Conservation (phyloP, 2,329 filamentous ascomycete species). For the Fonsecaea erecta region DNA sequence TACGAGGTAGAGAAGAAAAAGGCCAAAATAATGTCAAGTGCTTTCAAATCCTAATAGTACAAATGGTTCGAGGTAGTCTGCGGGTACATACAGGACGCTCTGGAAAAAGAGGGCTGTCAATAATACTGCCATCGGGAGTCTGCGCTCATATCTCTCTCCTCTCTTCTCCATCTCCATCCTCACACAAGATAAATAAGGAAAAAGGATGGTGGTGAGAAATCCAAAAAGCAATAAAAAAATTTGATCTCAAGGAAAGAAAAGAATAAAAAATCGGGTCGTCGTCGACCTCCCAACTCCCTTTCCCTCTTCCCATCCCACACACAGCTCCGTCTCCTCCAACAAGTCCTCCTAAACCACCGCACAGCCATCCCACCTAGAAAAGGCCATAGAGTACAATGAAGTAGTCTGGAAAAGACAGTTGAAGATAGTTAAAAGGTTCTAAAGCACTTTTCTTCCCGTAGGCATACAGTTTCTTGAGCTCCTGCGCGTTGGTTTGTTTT, state of each 20-base stretch:
- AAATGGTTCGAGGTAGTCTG: neutral
- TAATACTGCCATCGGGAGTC: neutral
- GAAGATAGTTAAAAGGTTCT: constrained; percentile 26
- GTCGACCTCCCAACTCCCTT: neutral
- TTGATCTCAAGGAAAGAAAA: constrained; percentile 16
- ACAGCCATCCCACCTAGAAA: constrained; percentile 13
- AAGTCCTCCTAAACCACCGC: neutral
- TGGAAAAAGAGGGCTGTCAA: neutral
- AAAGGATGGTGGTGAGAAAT: neutral
- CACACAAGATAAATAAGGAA: neutral
- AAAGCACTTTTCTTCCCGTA: constrained; percentile 26
- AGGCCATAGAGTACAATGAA: constrained; percentile 31
- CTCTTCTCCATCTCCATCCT: neutral
- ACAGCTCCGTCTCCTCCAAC: neutral
- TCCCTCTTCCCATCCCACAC: neutral
- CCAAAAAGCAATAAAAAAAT: constrained; percentile 14
- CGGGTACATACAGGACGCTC: constrained; percentile 4
- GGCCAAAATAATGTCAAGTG: too few relatives aligned
- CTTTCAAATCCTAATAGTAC: neutral
- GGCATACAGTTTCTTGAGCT: constrained; percentile 28
- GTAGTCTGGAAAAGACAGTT: constrained; percentile 13
- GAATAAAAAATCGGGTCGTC: constrained; percentile 37
- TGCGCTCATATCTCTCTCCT: neutral
- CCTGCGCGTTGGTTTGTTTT: constrained; percentile 27
- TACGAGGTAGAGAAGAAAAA: too few relatives aligned